Evolutionary conservation across 345 rosid genomes (phyloP).

Genomic region (Noccaea caerulescens): DNA sequence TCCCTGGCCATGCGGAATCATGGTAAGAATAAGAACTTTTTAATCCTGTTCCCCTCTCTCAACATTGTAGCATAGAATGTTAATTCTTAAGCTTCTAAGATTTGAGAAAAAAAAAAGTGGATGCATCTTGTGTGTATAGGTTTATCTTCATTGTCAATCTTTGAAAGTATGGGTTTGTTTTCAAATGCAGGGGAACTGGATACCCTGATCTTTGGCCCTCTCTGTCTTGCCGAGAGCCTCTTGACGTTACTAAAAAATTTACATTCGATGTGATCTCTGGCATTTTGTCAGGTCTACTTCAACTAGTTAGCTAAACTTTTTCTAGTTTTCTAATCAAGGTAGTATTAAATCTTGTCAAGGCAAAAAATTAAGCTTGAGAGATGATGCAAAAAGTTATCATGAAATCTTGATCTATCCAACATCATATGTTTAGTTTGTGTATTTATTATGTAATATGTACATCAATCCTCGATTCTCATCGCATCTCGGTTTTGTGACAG

Average conservation of each 20-base stretch:
- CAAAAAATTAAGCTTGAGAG: conserved; percentile 2
- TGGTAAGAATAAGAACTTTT: conserved; percentile 53
- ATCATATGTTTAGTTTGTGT: neutral
- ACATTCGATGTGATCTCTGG: conserved; percentile 88
- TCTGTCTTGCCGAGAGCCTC: conserved; percentile 89
- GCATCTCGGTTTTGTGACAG: conserved; percentile 47
- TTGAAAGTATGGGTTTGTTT: conserved; percentile 38
- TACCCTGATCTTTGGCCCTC: conserved; percentile 98
- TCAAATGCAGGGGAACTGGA: conserved; percentile 79
- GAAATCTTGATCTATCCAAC: conserved; percentile 23
- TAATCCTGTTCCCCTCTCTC: conserved; percentile 2
- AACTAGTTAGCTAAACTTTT: conserved; percentile 18
- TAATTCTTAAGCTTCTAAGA: neutral
- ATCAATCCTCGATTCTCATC: neutral
- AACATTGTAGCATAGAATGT: conserved; percentile 1
- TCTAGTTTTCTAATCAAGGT: neutral
- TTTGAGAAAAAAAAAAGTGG: neutral
- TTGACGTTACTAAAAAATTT: conserved; percentile 77
- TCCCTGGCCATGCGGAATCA: conserved; percentile 98
- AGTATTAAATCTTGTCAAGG: conserved; percentile 14
- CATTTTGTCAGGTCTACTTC: conserved; percentile 66
- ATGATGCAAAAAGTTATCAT: neutral
- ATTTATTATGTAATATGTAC: neutral
- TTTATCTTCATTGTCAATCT: neutral
- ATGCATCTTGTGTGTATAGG: neutral